These are phyloP conservation scores for Dendrobium officinale DNA, from an alignment of 106 monocot genomes.

Conservation along the genomic window DNA sequence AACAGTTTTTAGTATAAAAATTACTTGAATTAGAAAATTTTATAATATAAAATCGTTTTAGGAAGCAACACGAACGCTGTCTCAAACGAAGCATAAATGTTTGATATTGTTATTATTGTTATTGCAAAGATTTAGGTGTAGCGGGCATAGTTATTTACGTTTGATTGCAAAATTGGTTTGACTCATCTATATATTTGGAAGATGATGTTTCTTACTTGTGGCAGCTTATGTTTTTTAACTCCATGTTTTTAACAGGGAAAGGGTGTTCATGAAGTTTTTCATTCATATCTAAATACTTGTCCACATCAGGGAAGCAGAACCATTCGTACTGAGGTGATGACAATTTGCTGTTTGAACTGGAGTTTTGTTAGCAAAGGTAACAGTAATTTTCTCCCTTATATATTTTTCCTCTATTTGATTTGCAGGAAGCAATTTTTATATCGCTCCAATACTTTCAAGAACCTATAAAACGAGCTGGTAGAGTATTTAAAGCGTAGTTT, in stretches of 20 bases:
- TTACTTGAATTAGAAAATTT: too few relatives aligned
- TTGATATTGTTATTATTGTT: too few relatives aligned
- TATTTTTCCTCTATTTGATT: not conserved
- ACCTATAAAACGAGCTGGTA: constrained; percentile 47
- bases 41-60: too few relatives aligned
- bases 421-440: constrained; percentile 82
- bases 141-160: too few relatives aligned
- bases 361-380: not conserved
- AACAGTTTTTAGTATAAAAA: too few relatives aligned
- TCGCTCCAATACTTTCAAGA: constrained; percentile 86
- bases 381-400: not conserved
- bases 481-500: constrained; percentile 10
- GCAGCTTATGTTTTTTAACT: too few relatives aligned
- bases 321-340: constrained; percentile 83
- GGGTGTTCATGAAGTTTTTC: constrained; percentile 46
- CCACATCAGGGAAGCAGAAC: constrained; percentile 97
- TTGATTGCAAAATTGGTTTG: too few relatives aligned
- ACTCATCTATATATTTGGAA: too few relatives aligned
- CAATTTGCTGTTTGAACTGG: not conserved
- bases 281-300: constrained; percentile 84
- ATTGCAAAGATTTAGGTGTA: too few relatives aligned
- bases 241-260: constrained; percentile 37
- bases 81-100: too few relatives aligned
- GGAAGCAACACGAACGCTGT: too few relatives aligned
- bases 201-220: too few relatives aligned